phyloP scores from a whole-genome alignment of 768 basidiomycete species.

The Mycena vulgaris region DNA sequence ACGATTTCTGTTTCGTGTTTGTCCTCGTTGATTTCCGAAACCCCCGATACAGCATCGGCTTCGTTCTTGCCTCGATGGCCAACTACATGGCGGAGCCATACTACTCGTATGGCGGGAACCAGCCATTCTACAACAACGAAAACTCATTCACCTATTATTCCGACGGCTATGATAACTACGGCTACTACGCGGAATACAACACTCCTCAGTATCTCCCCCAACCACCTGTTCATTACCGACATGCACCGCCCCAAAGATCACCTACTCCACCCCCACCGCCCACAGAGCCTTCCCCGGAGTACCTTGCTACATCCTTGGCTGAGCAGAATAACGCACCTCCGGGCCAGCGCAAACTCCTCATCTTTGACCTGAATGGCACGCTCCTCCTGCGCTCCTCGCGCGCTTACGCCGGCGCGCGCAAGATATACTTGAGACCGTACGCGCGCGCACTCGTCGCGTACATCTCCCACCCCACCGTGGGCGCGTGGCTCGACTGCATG shows the following conservation, averaged over 20 bases:
- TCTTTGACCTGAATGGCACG: constrained; percentile 70
- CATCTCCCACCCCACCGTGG: constrained; percentile 61
- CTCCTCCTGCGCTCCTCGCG: constrained; percentile 66
- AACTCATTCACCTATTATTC: background rate
- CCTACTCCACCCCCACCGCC: constrained; percentile 25
- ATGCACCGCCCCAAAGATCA: constrained; percentile 11
- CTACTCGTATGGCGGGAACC: constrained; percentile 18
- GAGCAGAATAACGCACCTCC: constrained; percentile 9
- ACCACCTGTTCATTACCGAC: background rate
- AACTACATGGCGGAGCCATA: constrained; percentile 19
- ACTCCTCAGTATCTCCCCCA: background rate
- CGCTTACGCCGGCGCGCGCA: constrained; percentile 8
- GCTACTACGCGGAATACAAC: background rate
- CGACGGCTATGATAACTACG: background rate
- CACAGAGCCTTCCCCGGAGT: constrained; percentile 26
- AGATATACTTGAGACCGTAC: constrained; percentile 55
- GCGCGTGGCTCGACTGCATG: constrained; percentile 70
- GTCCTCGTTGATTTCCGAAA: no score
- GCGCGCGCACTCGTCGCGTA: constrained; percentile 63
- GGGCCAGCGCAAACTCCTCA: constrained; percentile 61
- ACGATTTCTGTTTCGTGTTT: no score
- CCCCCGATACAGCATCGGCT: no score
- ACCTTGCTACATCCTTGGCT: constrained; percentile 22
- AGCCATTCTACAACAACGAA: constrained; percentile 9
- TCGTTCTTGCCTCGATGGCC: no score